Evolutionary conservation across 2,329 filamentous ascomycete species (phyloP).

Genomic region (Fusarium chuoi): DNA sequence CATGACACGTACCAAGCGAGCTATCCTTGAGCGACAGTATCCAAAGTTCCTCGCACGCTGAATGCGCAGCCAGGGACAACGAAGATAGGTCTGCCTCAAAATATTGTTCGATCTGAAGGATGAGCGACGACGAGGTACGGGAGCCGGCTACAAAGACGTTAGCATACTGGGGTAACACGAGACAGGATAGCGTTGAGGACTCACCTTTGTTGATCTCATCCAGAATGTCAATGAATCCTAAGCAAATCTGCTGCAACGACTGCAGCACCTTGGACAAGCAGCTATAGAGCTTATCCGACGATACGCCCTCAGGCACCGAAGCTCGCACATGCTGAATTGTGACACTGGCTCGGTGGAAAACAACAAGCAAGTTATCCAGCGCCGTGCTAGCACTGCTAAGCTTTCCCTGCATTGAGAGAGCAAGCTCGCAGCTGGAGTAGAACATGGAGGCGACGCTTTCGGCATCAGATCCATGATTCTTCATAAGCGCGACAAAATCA

Average conservation of each 20-base stretch:
- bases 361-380: not conserved
- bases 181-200: fast-evolving
- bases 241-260: not conserved
- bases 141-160: not conserved
- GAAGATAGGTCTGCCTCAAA: not conserved
- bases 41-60: not conserved
- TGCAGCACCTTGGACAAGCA: not conserved
- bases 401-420: not conserved
- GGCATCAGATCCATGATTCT: not conserved
- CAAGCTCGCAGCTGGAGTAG: not conserved
- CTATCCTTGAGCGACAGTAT: not conserved
- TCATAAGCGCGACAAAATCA: not conserved
- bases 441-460: not conserved
- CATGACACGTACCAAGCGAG: not conserved
- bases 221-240: not conserved
- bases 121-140: not conserved
- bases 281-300: not conserved
- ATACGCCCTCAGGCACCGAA: not conserved
- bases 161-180: not conserved
- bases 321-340: not conserved
- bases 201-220: not conserved
- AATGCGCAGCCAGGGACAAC: not conserved
- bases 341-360: not conserved
- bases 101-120: not conserved
- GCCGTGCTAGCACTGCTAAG: not conserved